phyloP scores from a whole-genome alignment of 768 basidiomycete species.

The Lactarius vividus region DNA sequence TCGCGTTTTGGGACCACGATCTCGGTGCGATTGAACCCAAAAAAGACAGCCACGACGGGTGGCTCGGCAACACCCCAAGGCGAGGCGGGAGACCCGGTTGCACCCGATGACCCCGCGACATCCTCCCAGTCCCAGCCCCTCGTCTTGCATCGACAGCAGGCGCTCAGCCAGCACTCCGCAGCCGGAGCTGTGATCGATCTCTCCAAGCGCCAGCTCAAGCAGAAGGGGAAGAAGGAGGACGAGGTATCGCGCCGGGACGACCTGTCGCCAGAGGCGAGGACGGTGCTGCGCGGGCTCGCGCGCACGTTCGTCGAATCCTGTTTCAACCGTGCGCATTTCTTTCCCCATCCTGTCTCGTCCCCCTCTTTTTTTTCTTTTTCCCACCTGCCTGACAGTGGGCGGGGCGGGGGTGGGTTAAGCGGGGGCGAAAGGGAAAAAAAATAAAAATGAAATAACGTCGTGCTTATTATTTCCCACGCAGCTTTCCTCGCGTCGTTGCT shows the following conservation, averaged over 20 bases:
- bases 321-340: slow-evolving; percentile 74
- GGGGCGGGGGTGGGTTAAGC: background rate
- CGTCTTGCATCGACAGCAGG: slow-evolving; percentile 84
- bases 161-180: slow-evolving; percentile 65
- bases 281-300: slow-evolving; percentile 65
- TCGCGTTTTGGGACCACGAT: slow-evolving; percentile 97
- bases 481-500: slow-evolving; percentile 84
- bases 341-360: slow-evolving; percentile 12
- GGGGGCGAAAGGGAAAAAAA: too few relatives aligned
- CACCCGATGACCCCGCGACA: slow-evolving; percentile 18
- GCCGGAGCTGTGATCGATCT: slow-evolving; percentile 68
- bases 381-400: background rate
- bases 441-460: background rate
- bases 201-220: slow-evolving; percentile 46
- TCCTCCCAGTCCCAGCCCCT: slow-evolving; percentile 48
- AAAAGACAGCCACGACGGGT: slow-evolving; percentile 35
- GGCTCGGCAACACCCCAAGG: slow-evolving; percentile 31
- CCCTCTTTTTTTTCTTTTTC: background rate
- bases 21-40: slow-evolving; percentile 66
- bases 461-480: slow-evolving; percentile 34
- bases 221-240: slow-evolving; percentile 60
- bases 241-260: slow-evolving; percentile 68
- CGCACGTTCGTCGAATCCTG: slow-evolving; percentile 73
- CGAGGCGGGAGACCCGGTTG: slow-evolving; percentile 30
- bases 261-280: slow-evolving; percentile 61